Evolutionary conservation across 768 basidiomycete genomes (phyloP).

Genomic region (Omphalotus guepiniiformis): DNA sequence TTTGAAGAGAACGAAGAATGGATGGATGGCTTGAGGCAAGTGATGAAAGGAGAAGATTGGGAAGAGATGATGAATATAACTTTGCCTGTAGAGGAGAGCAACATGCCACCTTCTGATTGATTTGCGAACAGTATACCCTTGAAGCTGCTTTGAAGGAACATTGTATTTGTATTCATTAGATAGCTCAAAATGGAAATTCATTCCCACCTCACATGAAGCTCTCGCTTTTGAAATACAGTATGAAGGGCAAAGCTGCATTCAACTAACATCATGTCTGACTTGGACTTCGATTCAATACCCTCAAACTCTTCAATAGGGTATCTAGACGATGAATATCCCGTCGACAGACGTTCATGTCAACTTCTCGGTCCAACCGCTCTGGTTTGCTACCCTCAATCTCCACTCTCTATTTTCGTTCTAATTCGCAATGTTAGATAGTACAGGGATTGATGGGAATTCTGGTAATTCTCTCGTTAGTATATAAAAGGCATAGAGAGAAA

Average conservation of each 20-base stretch:
- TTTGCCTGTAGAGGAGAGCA: no score
- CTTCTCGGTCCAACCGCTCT: slow-evolving; percentile 50
- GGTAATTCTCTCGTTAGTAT: slow-evolving; percentile 82
- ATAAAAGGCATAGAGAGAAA: slow-evolving; percentile 84
- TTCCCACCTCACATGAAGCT: background rate
- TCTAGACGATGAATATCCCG: slow-evolving; percentile 23
- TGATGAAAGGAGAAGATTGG: no score
- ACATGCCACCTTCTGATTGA: no score
- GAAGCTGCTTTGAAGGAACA: no score
- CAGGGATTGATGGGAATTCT: slow-evolving; percentile 88
- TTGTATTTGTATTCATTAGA: background rate
- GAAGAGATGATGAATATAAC: no score
- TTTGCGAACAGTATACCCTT: no score
- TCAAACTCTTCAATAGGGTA: background rate
- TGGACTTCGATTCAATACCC: slow-evolving; percentile 1
- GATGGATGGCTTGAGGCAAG: no score
- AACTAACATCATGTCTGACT: background rate
- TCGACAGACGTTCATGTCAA: slow-evolving; percentile 46
- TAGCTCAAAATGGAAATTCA: background rate
- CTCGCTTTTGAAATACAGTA: background rate
- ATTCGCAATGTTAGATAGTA: slow-evolving; percentile 61
- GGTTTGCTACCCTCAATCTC: slow-evolving; percentile 32
- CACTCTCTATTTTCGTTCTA: slow-evolving; percentile 39
- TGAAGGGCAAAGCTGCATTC: background rate
- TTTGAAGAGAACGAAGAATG: no score